Base-by-base conservation (phyloP, 495 filamentous ascomycete species). In the Penicillium maclennaniae region DNA sequence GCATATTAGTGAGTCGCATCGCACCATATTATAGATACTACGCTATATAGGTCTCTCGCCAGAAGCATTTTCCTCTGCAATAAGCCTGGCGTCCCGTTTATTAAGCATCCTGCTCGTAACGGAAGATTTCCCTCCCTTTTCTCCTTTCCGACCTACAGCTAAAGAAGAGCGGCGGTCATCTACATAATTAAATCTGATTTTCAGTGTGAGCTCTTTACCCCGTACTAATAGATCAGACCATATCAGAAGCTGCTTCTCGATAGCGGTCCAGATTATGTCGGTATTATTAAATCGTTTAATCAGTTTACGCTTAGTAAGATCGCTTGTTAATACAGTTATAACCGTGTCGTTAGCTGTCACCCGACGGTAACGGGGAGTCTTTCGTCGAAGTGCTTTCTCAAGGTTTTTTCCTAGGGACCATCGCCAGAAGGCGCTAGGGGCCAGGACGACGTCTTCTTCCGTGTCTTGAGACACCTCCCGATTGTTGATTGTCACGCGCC, bases 401-500 rank as follows among this genome's bases (percentile, higher is more conserved):
- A 52, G 1, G n/a, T 55, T 51, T 12, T 55, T 42, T 23, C 46
- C 55, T 7, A 53, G 42, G 12, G 38, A 49, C 38, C 52, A 38
- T 40, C 60, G 19, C 68, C 52, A 69, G 49, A 58, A 69, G 36
- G 36, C 38, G 36, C 47, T 56, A 9, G 12, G 28, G 8, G 47
- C 59, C 17, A 67, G 34, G 31, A 64, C 58, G 6, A 65, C 12
- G 26, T 69, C 58, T 50, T 55, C 55, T 46, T 69, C 69, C 23
- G 60, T 72, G 26, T 69, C 66, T 51, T 57, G 59, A 23, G 48
- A 21, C 16, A 70, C 53, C 47, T 47, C 49, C 52, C 53, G 44
- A 12, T 71, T 67, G 17, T 65, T 67, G 12, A 71, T 26, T 6
- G 36, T 55, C 8, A 69, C 49, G 51, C 66, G 66, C 66, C 58